Evolutionary conservation across 139 green algal genomes (phyloP).

Genomic region (Micractinium conductrix): DNA sequence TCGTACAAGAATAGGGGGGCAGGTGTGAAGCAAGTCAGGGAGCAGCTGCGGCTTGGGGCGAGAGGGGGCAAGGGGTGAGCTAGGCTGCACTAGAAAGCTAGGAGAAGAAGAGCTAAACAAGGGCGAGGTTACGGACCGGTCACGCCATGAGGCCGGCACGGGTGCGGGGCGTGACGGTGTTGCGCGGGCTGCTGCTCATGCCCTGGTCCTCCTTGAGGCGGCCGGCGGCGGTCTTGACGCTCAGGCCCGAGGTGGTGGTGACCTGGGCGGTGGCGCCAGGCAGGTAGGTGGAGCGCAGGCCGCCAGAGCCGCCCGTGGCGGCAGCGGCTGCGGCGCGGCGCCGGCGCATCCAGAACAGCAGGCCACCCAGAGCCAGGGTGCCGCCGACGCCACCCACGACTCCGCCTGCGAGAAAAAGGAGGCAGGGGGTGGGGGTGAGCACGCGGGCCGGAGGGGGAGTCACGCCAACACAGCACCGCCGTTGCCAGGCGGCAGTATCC

Average conservation of each 20-base stretch:
- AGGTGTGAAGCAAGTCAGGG: neutral
- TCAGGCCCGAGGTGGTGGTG: neutral
- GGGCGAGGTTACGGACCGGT: neutral
- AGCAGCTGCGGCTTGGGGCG: neutral
- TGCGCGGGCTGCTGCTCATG: neutral
- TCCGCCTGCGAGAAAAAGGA: neutral
- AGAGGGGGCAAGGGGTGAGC: neutral
- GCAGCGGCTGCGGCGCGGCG: neutral
- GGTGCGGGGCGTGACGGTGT: slow-evolving; percentile 2
- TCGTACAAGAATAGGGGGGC: neutral
- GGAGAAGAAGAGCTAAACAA: neutral
- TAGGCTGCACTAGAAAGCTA: neutral
- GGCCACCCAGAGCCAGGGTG: neutral
- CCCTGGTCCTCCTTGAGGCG: neutral
- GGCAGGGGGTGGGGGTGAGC: too few species aligned
- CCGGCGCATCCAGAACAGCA: neutral
- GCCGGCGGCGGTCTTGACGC: neutral
- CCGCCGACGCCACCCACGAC: slow-evolving; percentile 4
- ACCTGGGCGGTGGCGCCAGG: neutral
- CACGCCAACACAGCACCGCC: too few species aligned
- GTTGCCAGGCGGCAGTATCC: too few species aligned
- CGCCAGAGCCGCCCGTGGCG: neutral
- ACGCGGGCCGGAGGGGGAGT: too few species aligned
- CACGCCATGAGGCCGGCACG: neutral
- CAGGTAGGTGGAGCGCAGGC: neutral